phyloP scores from a whole-genome alignment of 78 protist genomes.

The Protostelium mycophagum region DNA sequence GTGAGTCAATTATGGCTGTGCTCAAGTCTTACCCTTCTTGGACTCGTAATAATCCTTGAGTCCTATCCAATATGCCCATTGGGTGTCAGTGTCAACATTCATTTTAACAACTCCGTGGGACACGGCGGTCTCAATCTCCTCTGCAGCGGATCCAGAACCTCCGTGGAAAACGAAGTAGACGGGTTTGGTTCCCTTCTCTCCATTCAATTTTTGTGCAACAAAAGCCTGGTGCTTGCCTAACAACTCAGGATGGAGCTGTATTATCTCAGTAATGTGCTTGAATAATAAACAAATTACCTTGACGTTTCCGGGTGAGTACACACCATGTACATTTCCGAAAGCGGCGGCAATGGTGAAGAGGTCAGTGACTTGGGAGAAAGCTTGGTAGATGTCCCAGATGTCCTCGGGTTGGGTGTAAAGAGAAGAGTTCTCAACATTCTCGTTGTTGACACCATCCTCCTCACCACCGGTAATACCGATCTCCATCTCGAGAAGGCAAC shows the following conservation, averaged over 20 bases:
- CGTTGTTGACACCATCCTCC: constrained; percentile 78
- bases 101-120: constrained; percentile 62
- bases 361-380: constrained; percentile 22
- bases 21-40: constrained; percentile 16
- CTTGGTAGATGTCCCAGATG: constrained; percentile 40
- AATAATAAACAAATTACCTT: too few relatives aligned
- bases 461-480: constrained; percentile 80
- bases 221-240: constrained; percentile 55
- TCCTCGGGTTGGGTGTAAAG: constrained; percentile 70
- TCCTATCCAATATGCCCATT: constrained; percentile 75
- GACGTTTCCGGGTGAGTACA: constrained; percentile 71
- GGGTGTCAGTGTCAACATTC: constrained; percentile 81
- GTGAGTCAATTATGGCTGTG: background rate
- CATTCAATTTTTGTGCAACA: constrained; percentile 33
- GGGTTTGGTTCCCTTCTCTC: constrained; percentile 24
- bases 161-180: constrained; percentile 72
- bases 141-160: constrained; percentile 62
- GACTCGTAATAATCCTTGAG: constrained; percentile 29
- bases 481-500: constrained; percentile 71
- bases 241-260: constrained; percentile 45
- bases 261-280: too few relatives aligned
- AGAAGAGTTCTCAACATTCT: constrained; percentile 19
- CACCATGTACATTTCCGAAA: constrained; percentile 79
- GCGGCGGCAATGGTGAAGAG: constrained; percentile 70
- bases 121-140: constrained; percentile 53